Percentiles rank a stretch among this genome's conserved stretches.
Evolutionary conservation across 345 rosid species (phyloP).

Genomic region (Ceriops zippeliana): DNA sequence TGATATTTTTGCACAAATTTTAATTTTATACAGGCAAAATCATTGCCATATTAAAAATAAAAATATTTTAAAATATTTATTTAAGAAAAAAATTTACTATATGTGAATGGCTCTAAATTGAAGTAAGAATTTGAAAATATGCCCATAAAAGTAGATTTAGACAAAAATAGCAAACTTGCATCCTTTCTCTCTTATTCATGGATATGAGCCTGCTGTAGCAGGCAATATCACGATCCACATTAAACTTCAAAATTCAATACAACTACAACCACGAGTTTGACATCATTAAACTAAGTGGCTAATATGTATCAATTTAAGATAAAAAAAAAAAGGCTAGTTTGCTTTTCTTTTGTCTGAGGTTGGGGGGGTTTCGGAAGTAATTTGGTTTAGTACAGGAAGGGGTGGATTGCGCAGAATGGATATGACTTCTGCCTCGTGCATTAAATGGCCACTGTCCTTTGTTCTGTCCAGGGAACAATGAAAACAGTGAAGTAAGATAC

Average conservation of each 20-base stretch:
- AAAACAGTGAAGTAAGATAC: background rate
- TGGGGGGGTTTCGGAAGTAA: background rate
- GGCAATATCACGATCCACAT: background rate
- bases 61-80: too few species aligned
- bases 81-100: too few species aligned
- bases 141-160: background rate
- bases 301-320: too few species aligned
- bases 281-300: too few species aligned
- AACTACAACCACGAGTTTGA: background rate
- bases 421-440: constrained; percentile 12
- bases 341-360: background rate
- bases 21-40: too few species aligned
- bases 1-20: too few species aligned
- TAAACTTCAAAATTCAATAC: too few species aligned
- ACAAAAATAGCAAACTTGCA: constrained; percentile 6
- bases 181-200: background rate
- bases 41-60: too few species aligned
- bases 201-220: constrained; percentile 14
- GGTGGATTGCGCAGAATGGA: background rate
- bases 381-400: background rate
- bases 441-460: constrained; percentile 4
- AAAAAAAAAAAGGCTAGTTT: too few species aligned
- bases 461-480: background rate
- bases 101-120: too few species aligned
- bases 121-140: too few species aligned